These are phyloP conservation scores for Aspergillus sojae DNA, from an alignment of 2,329 filamentous ascomycete species.

Conservation along the genomic window DNA sequence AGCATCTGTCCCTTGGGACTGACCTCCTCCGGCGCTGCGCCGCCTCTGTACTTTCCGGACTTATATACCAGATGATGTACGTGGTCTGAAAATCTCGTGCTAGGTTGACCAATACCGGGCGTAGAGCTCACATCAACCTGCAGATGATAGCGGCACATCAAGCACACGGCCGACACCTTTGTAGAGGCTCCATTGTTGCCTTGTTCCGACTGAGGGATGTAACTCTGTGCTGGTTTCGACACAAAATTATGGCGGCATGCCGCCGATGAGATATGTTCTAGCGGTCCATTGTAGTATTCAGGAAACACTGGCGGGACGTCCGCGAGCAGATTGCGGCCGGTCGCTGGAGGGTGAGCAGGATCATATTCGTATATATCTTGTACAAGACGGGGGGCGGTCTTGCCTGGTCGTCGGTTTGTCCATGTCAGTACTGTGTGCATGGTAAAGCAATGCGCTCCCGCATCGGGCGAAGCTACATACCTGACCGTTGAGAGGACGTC, in stretches of 20 bases:
- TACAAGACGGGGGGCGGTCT: conserved; percentile 54
- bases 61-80: conserved; percentile 64
- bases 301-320: conserved; percentile 58
- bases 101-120: conserved; percentile 44
- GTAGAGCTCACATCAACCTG: conserved; percentile 59
- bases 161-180: conserved; percentile 63
- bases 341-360: conserved; percentile 44
- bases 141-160: conserved; percentile 64
- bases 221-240: conserved; percentile 59
- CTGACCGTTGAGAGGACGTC: conserved; percentile 36
- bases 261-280: conserved; percentile 38
- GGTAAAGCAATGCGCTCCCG: not conserved
- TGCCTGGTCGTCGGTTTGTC: conserved; percentile 41
- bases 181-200: conserved; percentile 51
- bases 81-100: conserved; percentile 53
- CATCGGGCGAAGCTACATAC: conserved; percentile 26
- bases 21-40: conserved; percentile 22
- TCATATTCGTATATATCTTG: conserved; percentile 50
- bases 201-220: conserved; percentile 46
- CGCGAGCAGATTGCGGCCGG: conserved; percentile 59
- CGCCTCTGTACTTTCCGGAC: conserved; percentile 35
- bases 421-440: conserved; percentile 4
- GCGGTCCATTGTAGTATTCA: conserved; percentile 36
- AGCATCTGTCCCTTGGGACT: conserved; percentile 36
- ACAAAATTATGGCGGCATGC: conserved; percentile 64